Conservation (phyloP, 495 filamentous ascomycete species). For the Podospora sp. region DNA sequence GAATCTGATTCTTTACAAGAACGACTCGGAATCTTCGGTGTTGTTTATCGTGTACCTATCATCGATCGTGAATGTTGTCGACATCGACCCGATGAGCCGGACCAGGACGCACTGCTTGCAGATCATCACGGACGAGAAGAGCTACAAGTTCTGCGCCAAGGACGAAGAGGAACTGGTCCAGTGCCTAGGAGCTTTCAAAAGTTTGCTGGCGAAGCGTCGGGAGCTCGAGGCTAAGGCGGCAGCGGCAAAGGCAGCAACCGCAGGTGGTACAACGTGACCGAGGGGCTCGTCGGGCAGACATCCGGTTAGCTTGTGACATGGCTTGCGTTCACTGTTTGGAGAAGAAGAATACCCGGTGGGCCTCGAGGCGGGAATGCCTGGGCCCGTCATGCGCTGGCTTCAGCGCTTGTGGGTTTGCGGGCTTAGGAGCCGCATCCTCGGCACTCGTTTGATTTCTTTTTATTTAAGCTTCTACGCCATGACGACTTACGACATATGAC, state of each 20-base stretch:
- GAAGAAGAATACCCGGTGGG: constrained; percentile 14
- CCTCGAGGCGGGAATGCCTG: constrained; percentile 7
- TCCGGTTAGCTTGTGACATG: background rate
- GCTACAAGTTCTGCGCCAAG: constrained; percentile 79
- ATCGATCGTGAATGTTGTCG: constrained; percentile 86
- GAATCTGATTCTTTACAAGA: constrained; percentile 89
- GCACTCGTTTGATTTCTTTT: background rate
- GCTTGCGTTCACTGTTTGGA: constrained; percentile 12
- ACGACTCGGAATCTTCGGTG: constrained; percentile 87
- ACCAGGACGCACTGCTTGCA: constrained; percentile 88
- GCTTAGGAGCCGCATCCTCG: constrained; percentile 6
- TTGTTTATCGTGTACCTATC: constrained; percentile 78
- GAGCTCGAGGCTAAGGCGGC: constrained; percentile 50
- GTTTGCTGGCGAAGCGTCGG: constrained; percentile 73
- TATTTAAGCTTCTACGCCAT: constrained; percentile 3
- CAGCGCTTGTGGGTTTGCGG: constrained; percentile 7
- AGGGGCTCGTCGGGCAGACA: background rate
- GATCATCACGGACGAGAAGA: constrained; percentile 92
- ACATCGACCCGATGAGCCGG: constrained; percentile 83
- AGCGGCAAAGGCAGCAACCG: constrained; percentile 25
- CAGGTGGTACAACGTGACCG: background rate
- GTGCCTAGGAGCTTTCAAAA: constrained; percentile 89
- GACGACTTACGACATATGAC: constrained; percentile 22
- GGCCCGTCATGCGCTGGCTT: constrained; percentile 15
- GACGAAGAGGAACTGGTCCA: constrained; percentile 82